Evolutionary conservation across 73 alveolate genomes (phyloP), one percentile per base, ranked within the genome.

Genomic region (Effrenium voratum): DNA sequence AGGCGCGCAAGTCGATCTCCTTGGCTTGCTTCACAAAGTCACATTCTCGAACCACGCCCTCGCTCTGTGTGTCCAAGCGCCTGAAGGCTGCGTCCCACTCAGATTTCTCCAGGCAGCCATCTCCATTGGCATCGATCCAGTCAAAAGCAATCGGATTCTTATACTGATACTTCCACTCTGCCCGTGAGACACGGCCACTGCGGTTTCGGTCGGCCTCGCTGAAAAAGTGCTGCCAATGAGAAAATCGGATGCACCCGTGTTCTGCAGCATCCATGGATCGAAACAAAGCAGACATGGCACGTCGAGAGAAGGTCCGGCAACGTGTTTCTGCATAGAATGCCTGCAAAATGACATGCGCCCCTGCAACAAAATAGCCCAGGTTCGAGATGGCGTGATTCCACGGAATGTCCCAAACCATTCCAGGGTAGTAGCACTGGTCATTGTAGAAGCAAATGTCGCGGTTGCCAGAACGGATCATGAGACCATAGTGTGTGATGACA

Each of bases 381-480:
- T 87, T 87, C 41, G 95, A 87, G 41, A 55, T 16, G 5, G 63
- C 32, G 50, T 87, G 79, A 32, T 87, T 87, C 95, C 95, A 87
- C 1, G 95, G 95, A 15, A 87, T 5, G 44, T 87, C 95, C 95
- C 95, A 87, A 22, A 87, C 70, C 41, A 43, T 36, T 19, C 95
- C 95, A 4, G 95, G 95, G n/a, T 70, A 87, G 84, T 59, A 87
- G 47, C 95, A 87, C 47, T 77, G 59, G 28, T 87, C 95, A n/a
- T 87, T 87, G 95, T 87, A 87, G 85, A 87, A 87, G 52, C 95
- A 87, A 63, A 87, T 87, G 84, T 87, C 95, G 40, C 95, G 83
- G 38, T 47, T 87, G 28, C 95, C 95, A 10, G 95, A 60, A 16
- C 95, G 95, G 32, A 87, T 72, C 95, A 87, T 87, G 85, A 87